phyloP scores from a whole-genome alignment of 345 rosid species.

The Combretum micranthum region DNA sequence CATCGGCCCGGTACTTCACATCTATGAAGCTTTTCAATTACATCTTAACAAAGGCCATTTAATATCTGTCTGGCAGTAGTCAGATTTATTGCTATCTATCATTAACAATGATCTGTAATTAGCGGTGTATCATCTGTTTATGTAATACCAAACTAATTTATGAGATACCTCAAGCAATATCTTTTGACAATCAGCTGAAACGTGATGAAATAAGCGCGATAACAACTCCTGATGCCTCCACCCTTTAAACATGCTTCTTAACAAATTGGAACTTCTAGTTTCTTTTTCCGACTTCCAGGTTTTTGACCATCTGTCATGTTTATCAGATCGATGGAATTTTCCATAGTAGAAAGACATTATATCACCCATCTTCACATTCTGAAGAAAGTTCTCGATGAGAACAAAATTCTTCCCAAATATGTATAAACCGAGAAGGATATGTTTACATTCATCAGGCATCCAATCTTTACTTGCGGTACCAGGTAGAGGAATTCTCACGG shows the following conservation, averaged over 20 bases:
- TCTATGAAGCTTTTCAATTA: no score
- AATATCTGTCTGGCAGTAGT: no score
- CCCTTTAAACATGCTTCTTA: conserved; percentile 59
- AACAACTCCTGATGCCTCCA: conserved; percentile 62
- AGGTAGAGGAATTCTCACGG: conserved; percentile 35
- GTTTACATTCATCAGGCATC: conserved; percentile 33
- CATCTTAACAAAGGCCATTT: no score
- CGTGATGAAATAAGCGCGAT: conserved; percentile 37
- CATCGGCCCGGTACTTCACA: no score
- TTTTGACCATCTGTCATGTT: conserved; percentile 54
- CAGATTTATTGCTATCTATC: no score
- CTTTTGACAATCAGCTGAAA: conserved; percentile 41
- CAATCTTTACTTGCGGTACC: conserved; percentile 41
- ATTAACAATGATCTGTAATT: no score
- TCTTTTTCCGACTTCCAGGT: conserved; percentile 33
- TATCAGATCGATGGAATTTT: conserved; percentile 48
- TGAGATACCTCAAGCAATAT: conserved; percentile 44
- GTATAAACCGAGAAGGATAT: conserved; percentile 67
- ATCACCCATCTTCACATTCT: conserved; percentile 49
- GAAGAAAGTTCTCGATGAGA: conserved; percentile 49
- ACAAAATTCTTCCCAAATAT: conserved; percentile 61
- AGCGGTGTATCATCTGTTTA: not conserved
- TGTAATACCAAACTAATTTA: not conserved
- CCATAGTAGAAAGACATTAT: conserved; percentile 64
- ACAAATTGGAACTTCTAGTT: conserved; percentile 39